Evolutionary conservation across 768 basidiomycete species (phyloP).

Genomic region (Termitomyces titanicus): DNA sequence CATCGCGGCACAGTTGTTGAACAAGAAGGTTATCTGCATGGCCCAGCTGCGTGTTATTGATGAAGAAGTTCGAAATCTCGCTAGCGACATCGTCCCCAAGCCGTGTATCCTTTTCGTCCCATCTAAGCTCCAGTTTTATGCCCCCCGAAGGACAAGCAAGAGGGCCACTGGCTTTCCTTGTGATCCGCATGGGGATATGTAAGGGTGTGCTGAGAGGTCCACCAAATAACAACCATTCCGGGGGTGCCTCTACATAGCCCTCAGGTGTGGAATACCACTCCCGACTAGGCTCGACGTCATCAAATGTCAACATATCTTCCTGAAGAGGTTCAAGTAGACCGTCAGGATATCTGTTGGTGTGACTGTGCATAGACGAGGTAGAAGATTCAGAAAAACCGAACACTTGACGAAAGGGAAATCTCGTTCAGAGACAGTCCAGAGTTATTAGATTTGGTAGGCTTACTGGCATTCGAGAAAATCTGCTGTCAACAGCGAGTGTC

Average conservation of each 20-base stretch:
- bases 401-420: neutral
- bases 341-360: neutral
- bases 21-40: neutral
- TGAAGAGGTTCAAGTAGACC: slow-evolving; percentile 4
- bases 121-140: neutral
- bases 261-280: neutral
- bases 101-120: neutral
- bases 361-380: neutral
- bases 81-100: neutral
- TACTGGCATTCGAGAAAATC: neutral
- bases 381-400: neutral
- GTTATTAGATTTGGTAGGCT: neutral
- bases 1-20: neutral
- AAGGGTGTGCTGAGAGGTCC: neutral
- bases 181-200: neutral
- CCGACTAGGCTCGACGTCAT: neutral
- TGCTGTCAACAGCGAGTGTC: neutral
- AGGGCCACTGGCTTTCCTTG: neutral
- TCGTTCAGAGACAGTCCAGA: neutral
- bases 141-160: slow-evolving; percentile 3
- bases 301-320: slow-evolving; percentile 1
- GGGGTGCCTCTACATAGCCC: neutral
- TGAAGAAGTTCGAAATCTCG: neutral
- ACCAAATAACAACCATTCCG: slow-evolving; percentile 4
- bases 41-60: neutral